These are phyloP conservation scores for Verticillium klebahnii DNA, from an alignment of 2,329 filamentous ascomycete genomes.

Conservation along the genomic window DNA sequence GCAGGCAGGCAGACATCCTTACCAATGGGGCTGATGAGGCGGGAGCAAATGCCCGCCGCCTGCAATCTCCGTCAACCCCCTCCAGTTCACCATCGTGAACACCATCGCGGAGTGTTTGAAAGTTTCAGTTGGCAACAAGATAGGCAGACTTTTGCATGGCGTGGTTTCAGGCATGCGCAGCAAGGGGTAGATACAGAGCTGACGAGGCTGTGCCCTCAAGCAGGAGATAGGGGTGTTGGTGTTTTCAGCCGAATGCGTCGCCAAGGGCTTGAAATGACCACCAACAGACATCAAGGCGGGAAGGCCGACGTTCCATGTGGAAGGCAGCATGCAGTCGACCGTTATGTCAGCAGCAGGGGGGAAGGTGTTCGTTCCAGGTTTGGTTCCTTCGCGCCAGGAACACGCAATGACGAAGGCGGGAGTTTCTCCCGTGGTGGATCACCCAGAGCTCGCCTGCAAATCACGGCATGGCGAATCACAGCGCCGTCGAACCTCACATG, in stretches of 20 bases:
- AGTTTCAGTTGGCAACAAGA: neutral
- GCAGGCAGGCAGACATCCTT: too few relatives aligned
- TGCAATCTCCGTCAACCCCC: neutral
- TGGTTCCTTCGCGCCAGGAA: neutral
- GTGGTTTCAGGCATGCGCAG: neutral
- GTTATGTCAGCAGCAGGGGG: neutral
- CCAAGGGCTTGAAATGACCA: neutral
- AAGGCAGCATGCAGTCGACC: neutral
- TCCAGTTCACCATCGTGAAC: neutral
- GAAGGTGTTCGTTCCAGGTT: too few relatives aligned
- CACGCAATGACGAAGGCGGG: neutral
- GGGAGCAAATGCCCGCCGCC: neutral
- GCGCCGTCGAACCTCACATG: neutral
- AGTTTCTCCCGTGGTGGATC: neutral
- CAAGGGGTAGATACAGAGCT: neutral
- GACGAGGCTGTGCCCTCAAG: neutral
- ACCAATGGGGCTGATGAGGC: too few relatives aligned
- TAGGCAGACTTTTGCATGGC: neutral
- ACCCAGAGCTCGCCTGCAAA: neutral
- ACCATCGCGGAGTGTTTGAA: neutral
- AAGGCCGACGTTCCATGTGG: neutral
- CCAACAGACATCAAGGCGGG: neutral
- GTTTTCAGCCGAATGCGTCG: neutral
- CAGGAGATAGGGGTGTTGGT: neutral
- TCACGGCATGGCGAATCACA: neutral